Base-by-base conservation (phyloP, 345 rosid genomes). In the Passiflora organensis region DNA sequence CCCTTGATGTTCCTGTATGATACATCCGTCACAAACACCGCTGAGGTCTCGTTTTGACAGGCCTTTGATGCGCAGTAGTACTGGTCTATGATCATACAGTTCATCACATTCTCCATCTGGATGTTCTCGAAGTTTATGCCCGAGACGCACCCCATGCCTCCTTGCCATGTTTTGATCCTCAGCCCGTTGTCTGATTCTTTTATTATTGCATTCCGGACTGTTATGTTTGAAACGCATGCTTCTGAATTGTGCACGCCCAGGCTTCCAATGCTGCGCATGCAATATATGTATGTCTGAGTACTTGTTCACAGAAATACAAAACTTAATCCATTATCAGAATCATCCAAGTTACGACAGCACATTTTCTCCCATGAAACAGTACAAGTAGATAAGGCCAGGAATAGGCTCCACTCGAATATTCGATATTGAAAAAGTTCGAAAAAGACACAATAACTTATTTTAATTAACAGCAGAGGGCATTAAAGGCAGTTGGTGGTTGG, bases 91-190 rank as follows among this genome's bases (percentile, higher is more conserved):
- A 65, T 88, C 51, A 93, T 84, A 83, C 95, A 93, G 66, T 93
- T 93, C 52, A 76, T 65, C 1, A 93, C 99, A 55, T 93, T 86
- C 63, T 93, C 95, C 89, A 93, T 82, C 64, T 89, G 87, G 45
- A 93, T 93, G 81, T 93, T 84, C 51, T 86, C 83, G 17, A 88
- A 88, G 0, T 69, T 64, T 36, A 93, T 78, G 47, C 67, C 84
- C 0, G 86, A 81, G 4, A 88, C 99, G 0, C 72, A 74, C 9
- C 99, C 99, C 0, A 80, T 63, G 1, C 99, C 99, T 0, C 96
- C 99, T 67, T 93, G 99, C 99, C 96, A 93, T 36, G 99, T 93
- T 79, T 93, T 93, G 53, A 93, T 78, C 48, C 96, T 62, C 0
- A 93, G 79, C 0, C 99, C 99, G 17, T 93, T 89, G 69, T 93